Conservation (phyloP, 345 rosid genomes). For the Cochlearia excelsa region DNA sequence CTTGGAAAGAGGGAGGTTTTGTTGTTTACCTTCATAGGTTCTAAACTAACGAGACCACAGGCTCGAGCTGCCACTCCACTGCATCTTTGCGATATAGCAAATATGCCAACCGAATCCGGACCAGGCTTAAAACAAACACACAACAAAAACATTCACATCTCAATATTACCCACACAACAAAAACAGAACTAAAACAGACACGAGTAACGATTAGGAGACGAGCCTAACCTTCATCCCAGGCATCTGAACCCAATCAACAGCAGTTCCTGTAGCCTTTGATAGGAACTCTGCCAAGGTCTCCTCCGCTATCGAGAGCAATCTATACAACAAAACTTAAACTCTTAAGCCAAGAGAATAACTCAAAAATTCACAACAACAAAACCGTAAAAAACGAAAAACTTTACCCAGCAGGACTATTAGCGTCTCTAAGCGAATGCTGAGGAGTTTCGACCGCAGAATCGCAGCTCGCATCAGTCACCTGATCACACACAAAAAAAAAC, state of each 20-base stretch:
- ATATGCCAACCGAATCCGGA: slow-evolving; percentile 99
- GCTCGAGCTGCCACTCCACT: slow-evolving; percentile 99
- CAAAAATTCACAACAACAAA: not conserved
- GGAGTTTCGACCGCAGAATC: slow-evolving; percentile 94
- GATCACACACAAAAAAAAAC: not conserved
- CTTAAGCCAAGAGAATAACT: slow-evolving; percentile 8
- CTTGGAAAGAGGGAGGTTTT: not conserved
- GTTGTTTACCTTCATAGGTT: slow-evolving; percentile 72
- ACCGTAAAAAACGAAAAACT: not conserved
- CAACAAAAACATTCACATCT: slow-evolving; percentile 1
- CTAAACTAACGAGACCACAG: slow-evolving; percentile 98
- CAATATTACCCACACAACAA: not conserved
- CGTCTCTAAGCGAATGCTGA: slow-evolving; percentile 88
- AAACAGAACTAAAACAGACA: not conserved
- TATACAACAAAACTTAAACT: slow-evolving; percentile 31
- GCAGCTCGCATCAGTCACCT: slow-evolving; percentile 81
- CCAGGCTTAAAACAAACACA: slow-evolving; percentile 76
- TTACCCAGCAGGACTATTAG: slow-evolving; percentile 98
- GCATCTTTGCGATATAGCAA: slow-evolving; percentile 98
- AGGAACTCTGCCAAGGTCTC: slow-evolving; percentile 99
- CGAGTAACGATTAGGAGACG: not conserved
- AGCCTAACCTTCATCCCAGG: slow-evolving; percentile 98
- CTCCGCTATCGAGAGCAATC: slow-evolving; percentile 99
- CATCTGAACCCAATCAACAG: slow-evolving; percentile 99
- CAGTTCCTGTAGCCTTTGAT: slow-evolving; percentile 99